Percentiles rank a stretch among this genome's conserved stretches.
Conservation (phyloP, 805 yeast species). For the Clavispora carvajalis region DNA sequence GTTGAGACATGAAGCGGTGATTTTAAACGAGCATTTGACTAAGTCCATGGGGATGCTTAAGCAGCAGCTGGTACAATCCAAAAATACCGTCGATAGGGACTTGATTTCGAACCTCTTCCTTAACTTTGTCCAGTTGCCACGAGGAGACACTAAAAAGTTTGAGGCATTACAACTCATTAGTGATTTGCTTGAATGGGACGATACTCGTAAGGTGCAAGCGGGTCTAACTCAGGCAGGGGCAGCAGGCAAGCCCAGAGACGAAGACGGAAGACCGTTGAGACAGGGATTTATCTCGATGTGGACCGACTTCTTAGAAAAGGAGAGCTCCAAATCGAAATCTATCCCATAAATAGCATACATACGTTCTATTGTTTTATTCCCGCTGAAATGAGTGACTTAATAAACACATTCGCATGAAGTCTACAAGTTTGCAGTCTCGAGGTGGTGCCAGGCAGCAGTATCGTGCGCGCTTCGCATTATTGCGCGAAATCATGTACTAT, state of each 20-base stretch:
- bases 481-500: neutral
- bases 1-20: constrained; percentile 89
- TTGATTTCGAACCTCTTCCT: constrained; percentile 80
- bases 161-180: constrained; percentile 85
- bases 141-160: constrained; percentile 92
- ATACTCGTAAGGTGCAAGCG: constrained; percentile 67
- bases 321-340: constrained; percentile 32
- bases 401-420: neutral
- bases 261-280: constrained; percentile 25
- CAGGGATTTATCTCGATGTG: constrained; percentile 66
- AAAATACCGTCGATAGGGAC: constrained; percentile 81
- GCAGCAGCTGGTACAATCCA: constrained; percentile 53
- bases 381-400: neutral
- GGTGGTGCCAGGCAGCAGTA: neutral
- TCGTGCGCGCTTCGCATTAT: neutral
- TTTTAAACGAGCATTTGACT: constrained; percentile 90
- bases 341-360: neutral
- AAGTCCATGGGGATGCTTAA: constrained; percentile 84
- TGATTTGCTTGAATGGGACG: constrained; percentile 85
- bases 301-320: constrained; percentile 77
- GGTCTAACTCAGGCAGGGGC: constrained; percentile 47
- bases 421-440: neutral
- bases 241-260: constrained; percentile 11
- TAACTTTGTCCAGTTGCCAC: constrained; percentile 78
- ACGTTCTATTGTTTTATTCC: neutral